Evolutionary conservation across 2,329 filamentous ascomycete genomes (phyloP), one percentile per base, ranked within the genome.

Genomic region (Sporothrix humicola): DNA sequence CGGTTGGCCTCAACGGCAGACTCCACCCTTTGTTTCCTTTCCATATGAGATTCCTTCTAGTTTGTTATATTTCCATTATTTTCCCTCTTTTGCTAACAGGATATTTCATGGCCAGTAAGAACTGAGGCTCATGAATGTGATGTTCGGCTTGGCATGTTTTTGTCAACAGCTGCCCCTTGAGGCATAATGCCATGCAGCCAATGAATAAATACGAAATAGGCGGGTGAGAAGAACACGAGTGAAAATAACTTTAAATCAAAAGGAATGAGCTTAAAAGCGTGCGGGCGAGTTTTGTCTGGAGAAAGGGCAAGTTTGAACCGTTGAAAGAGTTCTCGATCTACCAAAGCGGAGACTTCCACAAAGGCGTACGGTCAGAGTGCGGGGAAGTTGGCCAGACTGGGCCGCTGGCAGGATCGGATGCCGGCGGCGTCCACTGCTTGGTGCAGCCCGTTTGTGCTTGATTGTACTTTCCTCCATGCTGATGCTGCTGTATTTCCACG

Each of bases 311-410:
- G 31, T 37, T 37, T 37, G 31, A 37, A 37, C 31, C 31, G 26
- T 9, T 37, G 12, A 59, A 59, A 59, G 15, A 44, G 9, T n/a
- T 17, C 17, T 63, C 56, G 58, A 42, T 61, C 52, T 23, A 20
- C 26, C 5, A 9, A 42, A 48, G 61, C 61, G 61, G 42, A 66
- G 42, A 66, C 61, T 23, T 52, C 65, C 46, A 69, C 46, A 42
- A 44, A n/a, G 31, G 54, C 3, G 17, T 12, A 26, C 8, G 31
- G 31, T 8, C 20, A 71, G 20, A n/a, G 20, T 61, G 69, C 54
- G 69, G 69, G 54, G 54, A 59, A 71, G 69, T 15, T 42, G 69
- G 50, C 31, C 44, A 58, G 66, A 69, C 37, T 44, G 68, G 50
- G 20, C 68, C 52, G 68, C 68, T 44, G 26, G 31, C 31, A 37